phyloP scores from a whole-genome alignment of 2,329 filamentous ascomycete genomes.

The Alternaria angustiovoidea region DNA sequence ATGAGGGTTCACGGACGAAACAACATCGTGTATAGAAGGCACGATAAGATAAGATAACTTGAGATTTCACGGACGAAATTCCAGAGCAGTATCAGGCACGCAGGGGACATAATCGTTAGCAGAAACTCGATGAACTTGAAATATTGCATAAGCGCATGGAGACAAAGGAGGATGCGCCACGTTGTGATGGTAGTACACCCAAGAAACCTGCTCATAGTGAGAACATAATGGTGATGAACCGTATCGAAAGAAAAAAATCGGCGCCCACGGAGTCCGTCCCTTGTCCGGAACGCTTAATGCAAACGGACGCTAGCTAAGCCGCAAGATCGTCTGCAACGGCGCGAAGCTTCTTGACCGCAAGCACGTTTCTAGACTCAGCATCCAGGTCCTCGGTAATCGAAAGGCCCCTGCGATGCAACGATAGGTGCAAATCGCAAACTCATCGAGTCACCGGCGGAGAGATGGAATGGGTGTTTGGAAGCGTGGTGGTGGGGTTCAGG shows the following conservation, averaged over 20 bases:
- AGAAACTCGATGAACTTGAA: background rate
- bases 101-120: background rate
- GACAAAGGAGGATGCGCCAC: background rate
- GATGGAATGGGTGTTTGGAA: background rate
- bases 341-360: background rate
- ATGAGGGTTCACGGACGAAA: background rate
- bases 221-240: background rate
- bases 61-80: background rate
- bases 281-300: background rate
- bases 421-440: conserved; percentile 5
- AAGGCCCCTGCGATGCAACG: conserved; percentile 9
- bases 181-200: background rate
- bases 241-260: background rate
- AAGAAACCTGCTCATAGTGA: background rate
- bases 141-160: background rate
- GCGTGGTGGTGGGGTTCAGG: conserved; percentile 14
- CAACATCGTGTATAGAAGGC: too few relatives aligned
- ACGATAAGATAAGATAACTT: too few relatives aligned
- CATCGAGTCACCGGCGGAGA: conserved; percentile 9
- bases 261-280: conserved; percentile 1
- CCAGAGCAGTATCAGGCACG: background rate
- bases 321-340: conserved; percentile 6
- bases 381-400: background rate
- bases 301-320: conserved; percentile 2
- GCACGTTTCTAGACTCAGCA: background rate